Evolutionary conservation across 306 rosid species (phyloP).

Genomic region (Vigna nakashimae): DNA sequence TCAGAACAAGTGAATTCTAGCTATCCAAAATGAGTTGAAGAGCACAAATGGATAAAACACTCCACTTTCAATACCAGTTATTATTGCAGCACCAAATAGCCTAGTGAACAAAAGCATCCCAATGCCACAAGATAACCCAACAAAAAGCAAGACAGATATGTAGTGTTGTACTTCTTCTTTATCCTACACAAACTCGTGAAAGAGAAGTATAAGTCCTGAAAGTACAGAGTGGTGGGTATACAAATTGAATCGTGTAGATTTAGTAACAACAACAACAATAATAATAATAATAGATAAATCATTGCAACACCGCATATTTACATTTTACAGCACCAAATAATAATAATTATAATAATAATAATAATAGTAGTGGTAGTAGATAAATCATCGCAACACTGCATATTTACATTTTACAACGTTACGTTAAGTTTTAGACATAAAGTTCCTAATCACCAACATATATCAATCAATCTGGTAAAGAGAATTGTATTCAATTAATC

Average conservation of each 20-base stretch:
- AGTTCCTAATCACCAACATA: background rate
- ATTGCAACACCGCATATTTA: slow-evolving; percentile 1
- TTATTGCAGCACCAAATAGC: slow-evolving; percentile 71
- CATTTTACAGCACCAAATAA: background rate
- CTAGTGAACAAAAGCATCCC: slow-evolving; percentile 78
- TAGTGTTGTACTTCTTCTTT: slow-evolving; percentile 80
- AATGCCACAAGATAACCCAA: slow-evolving; percentile 82
- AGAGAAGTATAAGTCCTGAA: slow-evolving; percentile 23
- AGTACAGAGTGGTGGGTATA: slow-evolving; percentile 31
- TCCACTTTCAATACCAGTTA: slow-evolving; percentile 67
- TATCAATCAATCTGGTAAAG: background rate
- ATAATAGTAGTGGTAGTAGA: background rate
- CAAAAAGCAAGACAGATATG: slow-evolving; percentile 70
- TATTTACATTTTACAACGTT: background rate
- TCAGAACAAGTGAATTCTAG: slow-evolving; percentile 35
- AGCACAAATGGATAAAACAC: slow-evolving; percentile 37
- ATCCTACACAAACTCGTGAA: slow-evolving; percentile 64
- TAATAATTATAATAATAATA: no score
- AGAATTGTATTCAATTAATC: no score
- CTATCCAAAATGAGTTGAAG: slow-evolving; percentile 29
- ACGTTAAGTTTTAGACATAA: background rate
- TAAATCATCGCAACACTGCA: background rate
- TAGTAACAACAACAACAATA: no score
- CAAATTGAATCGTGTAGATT: slow-evolving; percentile 10
- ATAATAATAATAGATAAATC: slow-evolving; percentile 13